These are phyloP conservation scores for Cyathus striatus DNA, from an alignment of 768 basidiomycete genomes.

Conservation along the genomic window DNA sequence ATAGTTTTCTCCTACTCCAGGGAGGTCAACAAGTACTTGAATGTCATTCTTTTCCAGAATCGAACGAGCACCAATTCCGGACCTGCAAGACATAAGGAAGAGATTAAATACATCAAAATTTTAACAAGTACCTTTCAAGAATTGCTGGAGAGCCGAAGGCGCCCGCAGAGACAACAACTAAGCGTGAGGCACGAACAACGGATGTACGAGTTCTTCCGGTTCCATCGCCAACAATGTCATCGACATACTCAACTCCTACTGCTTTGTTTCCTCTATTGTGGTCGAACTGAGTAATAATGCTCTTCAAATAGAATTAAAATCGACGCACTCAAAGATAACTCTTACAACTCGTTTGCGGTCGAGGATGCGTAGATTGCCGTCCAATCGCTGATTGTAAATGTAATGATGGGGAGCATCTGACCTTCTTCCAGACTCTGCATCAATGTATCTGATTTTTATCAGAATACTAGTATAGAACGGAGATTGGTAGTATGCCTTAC, in stretches of 20 bases:
- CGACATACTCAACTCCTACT: slow-evolving; percentile 48
- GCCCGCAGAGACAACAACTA: slow-evolving; percentile 48
- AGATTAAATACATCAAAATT: not conserved
- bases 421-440: slow-evolving; percentile 43
- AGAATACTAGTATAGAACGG: not conserved
- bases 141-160: slow-evolving; percentile 54
- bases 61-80: slow-evolving; percentile 58
- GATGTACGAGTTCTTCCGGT: slow-evolving; percentile 13
- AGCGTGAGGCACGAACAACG: slow-evolving; percentile 29
- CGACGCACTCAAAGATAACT: slow-evolving; percentile 42
- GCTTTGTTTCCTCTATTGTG: slow-evolving; percentile 31
- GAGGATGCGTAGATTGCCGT: slow-evolving; percentile 36
- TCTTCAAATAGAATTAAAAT: not conserved
- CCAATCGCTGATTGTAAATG: slow-evolving; percentile 40
- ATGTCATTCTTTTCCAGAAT: slow-evolving; percentile 47
- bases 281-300: not conserved
- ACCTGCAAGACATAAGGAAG: slow-evolving; percentile 17
- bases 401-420: slow-evolving; percentile 52
- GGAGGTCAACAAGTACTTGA: slow-evolving; percentile 51
- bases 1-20: slow-evolving; percentile 73
- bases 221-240: slow-evolving; percentile 22
- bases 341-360: slow-evolving; percentile 38
- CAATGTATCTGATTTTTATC: slow-evolving; percentile 41
- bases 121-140: slow-evolving; percentile 35
- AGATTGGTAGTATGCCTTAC: slow-evolving; percentile 20